Conservation (phyloP, 495 filamentous ascomycete genomes). For the Penicillium samsonianum region DNA sequence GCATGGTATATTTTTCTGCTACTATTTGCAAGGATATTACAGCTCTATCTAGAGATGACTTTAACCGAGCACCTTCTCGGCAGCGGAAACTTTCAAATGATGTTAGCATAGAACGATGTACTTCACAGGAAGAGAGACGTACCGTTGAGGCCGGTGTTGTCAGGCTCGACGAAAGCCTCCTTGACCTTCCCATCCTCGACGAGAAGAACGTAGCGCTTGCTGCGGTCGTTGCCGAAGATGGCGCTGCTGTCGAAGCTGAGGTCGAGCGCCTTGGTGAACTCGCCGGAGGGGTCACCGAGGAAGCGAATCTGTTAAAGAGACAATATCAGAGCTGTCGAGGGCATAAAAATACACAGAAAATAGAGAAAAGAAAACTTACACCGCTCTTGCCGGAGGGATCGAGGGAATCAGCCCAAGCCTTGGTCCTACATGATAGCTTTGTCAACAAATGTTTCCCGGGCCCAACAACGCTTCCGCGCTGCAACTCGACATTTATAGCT, state of each 20-base stretch:
- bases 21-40: conserved; percentile 9
- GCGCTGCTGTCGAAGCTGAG: conserved; percentile 77
- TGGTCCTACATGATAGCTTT: conserved; percentile 58
- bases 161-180: conserved; percentile 79
- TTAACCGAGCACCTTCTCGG: conserved; percentile 70
- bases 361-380: conserved; percentile 53
- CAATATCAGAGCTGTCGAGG: conserved; percentile 4
- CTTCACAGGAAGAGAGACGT: conserved; percentile 27
- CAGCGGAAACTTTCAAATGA: conserved; percentile 57
- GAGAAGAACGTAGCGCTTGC: conserved; percentile 86
- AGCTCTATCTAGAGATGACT: background rate
- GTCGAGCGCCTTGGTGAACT: conserved; percentile 84
- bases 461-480: background rate
- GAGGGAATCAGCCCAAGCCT: conserved; percentile 76
- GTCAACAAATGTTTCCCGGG: conserved; percentile 1
- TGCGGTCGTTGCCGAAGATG: conserved; percentile 82
- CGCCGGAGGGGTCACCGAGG: conserved; percentile 80
- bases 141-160: conserved; percentile 90
- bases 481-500: conserved; percentile 28
- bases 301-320: conserved; percentile 68
- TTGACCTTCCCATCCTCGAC: conserved; percentile 78
- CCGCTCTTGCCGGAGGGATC: conserved; percentile 71
- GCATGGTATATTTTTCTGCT: conserved; percentile 6
- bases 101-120: conserved; percentile 19
- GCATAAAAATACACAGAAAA: background rate